Percentiles rank a stretch among this genome's conserved stretches.
phyloP scores from a whole-genome alignment of 306 rosid species.

The Aeschynomene evenia region DNA sequence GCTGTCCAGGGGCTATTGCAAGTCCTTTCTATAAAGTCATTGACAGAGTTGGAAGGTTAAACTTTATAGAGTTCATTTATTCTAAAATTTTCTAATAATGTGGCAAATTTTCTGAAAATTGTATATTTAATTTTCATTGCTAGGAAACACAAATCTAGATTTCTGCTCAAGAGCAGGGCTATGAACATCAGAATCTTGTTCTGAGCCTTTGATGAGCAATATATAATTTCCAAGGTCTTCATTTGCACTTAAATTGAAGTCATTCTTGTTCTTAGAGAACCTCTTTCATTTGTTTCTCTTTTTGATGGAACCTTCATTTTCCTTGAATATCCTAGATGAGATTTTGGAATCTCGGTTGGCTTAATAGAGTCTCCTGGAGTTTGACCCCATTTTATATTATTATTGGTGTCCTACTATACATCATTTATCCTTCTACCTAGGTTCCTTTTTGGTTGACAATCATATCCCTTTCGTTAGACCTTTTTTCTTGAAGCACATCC shows the following conservation, averaged over 20 bases:
- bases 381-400: constrained; percentile 7
- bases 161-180: constrained; percentile 10
- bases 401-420: neutral
- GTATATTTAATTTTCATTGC: constrained; percentile 11
- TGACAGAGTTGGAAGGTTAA: constrained; percentile 85
- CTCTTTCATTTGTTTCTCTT: neutral
- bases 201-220: constrained; percentile 19
- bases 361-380: constrained; percentile 13
- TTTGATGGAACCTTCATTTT: constrained; percentile 17
- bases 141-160: constrained; percentile 10
- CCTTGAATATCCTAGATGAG: constrained; percentile 1
- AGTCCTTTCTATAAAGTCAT: constrained; percentile 88
- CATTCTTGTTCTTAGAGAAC: neutral
- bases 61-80: constrained; percentile 16
- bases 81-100: neutral
- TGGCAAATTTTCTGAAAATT: constrained; percentile 17
- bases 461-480: neutral
- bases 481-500: constrained; percentile 5
- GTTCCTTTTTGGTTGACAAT: neutral
- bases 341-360: constrained; percentile 8
- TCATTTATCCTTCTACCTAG: neutral
- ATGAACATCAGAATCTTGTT: constrained; percentile 22
- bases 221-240: constrained; percentile 10
- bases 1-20: constrained; percentile 77
- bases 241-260: neutral